phyloP scores from a whole-genome alignment of 345 rosid genomes.

The Luvunga scandens region DNA sequence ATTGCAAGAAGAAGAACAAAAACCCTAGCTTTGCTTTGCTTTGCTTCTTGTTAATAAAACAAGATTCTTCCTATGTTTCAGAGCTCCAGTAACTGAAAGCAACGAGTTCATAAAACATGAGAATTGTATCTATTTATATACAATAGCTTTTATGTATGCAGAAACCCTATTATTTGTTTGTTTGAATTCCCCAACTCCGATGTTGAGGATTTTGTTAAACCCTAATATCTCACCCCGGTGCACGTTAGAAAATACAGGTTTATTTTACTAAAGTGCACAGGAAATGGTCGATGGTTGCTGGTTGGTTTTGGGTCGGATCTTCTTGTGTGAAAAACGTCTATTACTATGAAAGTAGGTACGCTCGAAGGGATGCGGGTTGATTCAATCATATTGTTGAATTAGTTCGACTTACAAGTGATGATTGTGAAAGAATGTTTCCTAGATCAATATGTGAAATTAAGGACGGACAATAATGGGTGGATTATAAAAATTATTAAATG shows the following conservation, averaged over 20 bases:
- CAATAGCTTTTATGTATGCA: neutral
- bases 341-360: no score
- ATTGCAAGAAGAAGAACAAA: neutral
- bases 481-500: neutral
- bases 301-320: neutral
- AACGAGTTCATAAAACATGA: neutral
- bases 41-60: neutral
- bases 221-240: constrained; percentile 17
- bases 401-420: neutral
- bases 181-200: neutral
- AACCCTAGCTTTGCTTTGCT: neutral
- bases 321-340: neutral
- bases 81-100: constrained; percentile 9
- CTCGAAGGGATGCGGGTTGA: neutral
- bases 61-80: neutral
- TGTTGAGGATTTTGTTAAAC: constrained; percentile 19
- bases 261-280: constrained; percentile 20
- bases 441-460: neutral
- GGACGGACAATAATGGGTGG: neutral
- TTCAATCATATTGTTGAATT: neutral
- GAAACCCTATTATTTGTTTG: neutral
- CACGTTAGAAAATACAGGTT: constrained; percentile 11
- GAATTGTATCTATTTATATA: neutral
- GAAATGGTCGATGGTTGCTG: no score
- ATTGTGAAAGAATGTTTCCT: neutral